Percentiles rank a stretch among this genome's conserved stretches.
phyloP scores from a whole-genome alignment of 1,139 yeast genomes.

The Spencermartinsiella ligniputridi region DNA sequence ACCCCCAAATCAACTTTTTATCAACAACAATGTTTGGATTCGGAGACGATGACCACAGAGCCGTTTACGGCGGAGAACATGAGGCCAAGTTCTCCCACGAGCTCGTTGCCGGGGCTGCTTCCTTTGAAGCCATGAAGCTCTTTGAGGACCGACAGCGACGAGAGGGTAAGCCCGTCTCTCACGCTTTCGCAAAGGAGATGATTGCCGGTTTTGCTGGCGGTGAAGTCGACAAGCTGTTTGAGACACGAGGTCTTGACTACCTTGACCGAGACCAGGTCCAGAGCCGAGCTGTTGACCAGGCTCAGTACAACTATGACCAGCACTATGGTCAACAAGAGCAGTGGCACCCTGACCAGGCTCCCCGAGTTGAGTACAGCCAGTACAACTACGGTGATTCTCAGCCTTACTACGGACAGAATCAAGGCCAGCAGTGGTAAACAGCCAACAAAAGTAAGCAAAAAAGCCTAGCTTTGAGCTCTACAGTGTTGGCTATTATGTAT shows the following conservation, averaged over 20 bases:
- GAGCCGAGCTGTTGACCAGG: constrained; percentile 23
- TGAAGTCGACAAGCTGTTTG: constrained; percentile 31
- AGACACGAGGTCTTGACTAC: constrained; percentile 29
- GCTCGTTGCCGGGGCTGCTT: constrained; percentile 31
- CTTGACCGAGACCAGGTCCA: constrained; percentile 38
- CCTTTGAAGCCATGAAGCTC: constrained; percentile 27
- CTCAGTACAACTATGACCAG: constrained; percentile 25
- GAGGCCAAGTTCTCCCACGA: constrained; percentile 28
- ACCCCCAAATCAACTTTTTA: neutral
- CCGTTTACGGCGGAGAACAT: constrained; percentile 20
- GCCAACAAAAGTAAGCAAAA: too few relatives aligned
- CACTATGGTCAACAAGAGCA: constrained; percentile 28
- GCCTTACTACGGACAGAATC: too few relatives aligned
- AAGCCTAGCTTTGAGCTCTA: too few relatives aligned
- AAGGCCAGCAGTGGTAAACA: neutral
- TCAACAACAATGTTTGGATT: constrained; percentile 23
- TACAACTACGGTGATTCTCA: constrained; percentile 7
- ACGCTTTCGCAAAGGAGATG: constrained; percentile 26
- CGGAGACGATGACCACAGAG: constrained; percentile 16
- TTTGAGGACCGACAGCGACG: constrained; percentile 28
- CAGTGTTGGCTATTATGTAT: too few relatives aligned
- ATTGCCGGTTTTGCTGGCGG: constrained; percentile 33
- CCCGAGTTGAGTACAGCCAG: constrained; percentile 19
- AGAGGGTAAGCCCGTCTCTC: constrained; percentile 29
- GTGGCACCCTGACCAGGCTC: constrained; percentile 23